phyloP scores from a whole-genome alignment of 768 basidiomycete genomes.

The Lactarius sanguifluus region DNA sequence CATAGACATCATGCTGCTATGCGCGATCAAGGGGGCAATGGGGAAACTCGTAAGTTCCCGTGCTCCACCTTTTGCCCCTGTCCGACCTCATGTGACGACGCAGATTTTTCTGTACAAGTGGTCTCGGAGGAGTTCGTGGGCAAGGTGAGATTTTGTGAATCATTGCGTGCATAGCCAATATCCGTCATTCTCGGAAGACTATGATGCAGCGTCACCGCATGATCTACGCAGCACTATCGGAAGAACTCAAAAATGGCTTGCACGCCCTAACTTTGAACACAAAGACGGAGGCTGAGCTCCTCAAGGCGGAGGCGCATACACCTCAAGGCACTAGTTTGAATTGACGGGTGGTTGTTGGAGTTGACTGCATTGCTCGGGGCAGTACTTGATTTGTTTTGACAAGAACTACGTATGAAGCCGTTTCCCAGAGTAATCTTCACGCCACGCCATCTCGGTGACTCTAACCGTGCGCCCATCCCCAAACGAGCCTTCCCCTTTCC shows the following conservation, averaged over 20 bases:
- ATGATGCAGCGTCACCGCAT: slow-evolving; percentile 82
- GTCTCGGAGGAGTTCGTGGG: slow-evolving; percentile 72
- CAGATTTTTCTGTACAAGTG: slow-evolving; percentile 77
- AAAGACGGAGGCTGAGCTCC: slow-evolving; percentile 58
- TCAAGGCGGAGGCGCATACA: slow-evolving; percentile 24
- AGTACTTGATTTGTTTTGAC: slow-evolving; percentile 2
- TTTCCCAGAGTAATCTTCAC: slow-evolving; percentile 7
- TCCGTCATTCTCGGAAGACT: slow-evolving; percentile 42
- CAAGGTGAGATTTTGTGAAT: slow-evolving; percentile 50
- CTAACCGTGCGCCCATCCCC: slow-evolving; percentile 1
- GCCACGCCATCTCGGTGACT: slow-evolving; percentile 11
- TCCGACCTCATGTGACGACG: slow-evolving; percentile 13
- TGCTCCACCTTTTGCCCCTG: slow-evolving; percentile 29
- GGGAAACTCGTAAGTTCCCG: slow-evolving; percentile 71
- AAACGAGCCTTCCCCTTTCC: slow-evolving; percentile 14
- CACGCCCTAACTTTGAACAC: slow-evolving; percentile 79
- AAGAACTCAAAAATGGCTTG: slow-evolving; percentile 67
- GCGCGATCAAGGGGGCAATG: slow-evolving; percentile 65
- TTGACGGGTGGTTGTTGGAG: slow-evolving; percentile 13
- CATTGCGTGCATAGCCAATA: slow-evolving; percentile 12
- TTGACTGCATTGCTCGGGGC: background rate
- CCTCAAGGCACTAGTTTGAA: slow-evolving; percentile 23
- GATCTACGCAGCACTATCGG: slow-evolving; percentile 68
- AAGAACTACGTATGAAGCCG: slow-evolving; percentile 19
- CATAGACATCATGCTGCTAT: slow-evolving; percentile 85